Base-by-base conservation (phyloP, 352 stramenopile species). In the Pythium scleroteichum region DNA sequence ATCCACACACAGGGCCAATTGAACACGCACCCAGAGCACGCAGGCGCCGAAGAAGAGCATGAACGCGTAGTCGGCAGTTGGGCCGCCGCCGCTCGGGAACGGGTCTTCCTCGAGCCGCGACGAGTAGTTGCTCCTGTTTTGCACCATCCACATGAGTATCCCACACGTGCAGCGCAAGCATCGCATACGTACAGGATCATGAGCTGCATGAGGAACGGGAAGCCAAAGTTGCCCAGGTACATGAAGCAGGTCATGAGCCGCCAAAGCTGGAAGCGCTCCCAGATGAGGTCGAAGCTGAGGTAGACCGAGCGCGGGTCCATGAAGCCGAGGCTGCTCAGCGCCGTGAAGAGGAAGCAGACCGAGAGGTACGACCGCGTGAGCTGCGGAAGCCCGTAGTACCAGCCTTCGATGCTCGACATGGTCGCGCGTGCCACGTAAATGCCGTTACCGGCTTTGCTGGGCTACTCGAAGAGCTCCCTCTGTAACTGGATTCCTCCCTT, bases 161-260 rank as follows among this genome's bases (percentile, higher is more conserved):
- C 23, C 4, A 40, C 2, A 29, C 4, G 27, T 17, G 45, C n/a
- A 2, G 16, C 12, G 26, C 20, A 46, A 17, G 7, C 49, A 27
- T 40, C 7, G 22, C 10, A 22, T 32, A 72, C 79, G 54, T 69
- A 96, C 87, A 97, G 63, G 58, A 97, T 89, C 78, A 96, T 94
- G 55, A 96, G 80, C 57, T 94, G 82, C 79, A 97, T 94, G 69
- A 97, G 82, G 66, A 97, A 95, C 33, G 82, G 76, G 59, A 97
- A 95, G 64, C 82, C 86, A 52, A 95, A 95, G 65, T 79, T 80
- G 32, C 88, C 88, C 23, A 97, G 80, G 71, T 76, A 97, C 69
- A 95, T 91, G 70, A 96, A 96, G 72, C 78, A 84, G 51, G 88
- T 95, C 59, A 86, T 77, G 64, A 97, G 72, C 24, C 88, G 85